Evolutionary conservation across 495 filamentous ascomycete species (phyloP).

Genomic region (Neurospora pannonica): DNA sequence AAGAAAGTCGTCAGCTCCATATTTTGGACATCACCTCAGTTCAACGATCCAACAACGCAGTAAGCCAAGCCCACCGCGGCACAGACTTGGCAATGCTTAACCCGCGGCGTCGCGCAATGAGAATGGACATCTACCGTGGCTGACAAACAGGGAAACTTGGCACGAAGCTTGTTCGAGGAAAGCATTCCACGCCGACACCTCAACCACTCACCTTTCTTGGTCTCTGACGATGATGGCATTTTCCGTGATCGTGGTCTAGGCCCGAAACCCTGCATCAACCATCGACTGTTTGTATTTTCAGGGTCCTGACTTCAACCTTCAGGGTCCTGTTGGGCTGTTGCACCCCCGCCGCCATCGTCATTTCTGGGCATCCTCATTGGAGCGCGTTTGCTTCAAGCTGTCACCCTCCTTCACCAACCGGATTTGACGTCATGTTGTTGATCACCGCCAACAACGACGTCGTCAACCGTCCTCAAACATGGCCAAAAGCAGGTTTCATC

Average conservation of each 20-base stretch:
- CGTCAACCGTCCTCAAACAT: neutral
- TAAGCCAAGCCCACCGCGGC: neutral
- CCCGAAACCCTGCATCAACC: neutral
- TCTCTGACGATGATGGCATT: neutral
- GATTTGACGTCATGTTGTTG: conserved; percentile 24
- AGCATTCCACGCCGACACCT: neutral
- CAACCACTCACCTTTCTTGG: neutral
- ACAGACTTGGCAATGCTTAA: neutral
- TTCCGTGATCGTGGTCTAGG: neutral
- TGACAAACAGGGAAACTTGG: neutral
- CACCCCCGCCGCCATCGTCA: conserved; percentile 4
- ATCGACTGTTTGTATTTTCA: conserved; percentile 5
- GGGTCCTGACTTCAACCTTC: neutral
- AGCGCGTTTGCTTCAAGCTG: conserved; percentile 4
- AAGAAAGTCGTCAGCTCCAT: no score
- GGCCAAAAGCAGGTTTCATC: conserved; percentile 19
- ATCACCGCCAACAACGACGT: conserved; percentile 5
- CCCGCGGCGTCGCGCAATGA: no score
- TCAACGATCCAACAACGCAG: neutral
- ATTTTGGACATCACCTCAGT: neutral
- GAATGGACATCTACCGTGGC: neutral
- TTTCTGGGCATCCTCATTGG: conserved; percentile 11
- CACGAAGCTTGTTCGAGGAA: neutral
- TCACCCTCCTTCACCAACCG: neutral
- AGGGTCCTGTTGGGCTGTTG: conserved; percentile 2